Evolutionary conservation across 257 asterid genomes (phyloP), one percentile per base, ranked within the genome.

Genomic region (Anisodus tanguticus): DNA sequence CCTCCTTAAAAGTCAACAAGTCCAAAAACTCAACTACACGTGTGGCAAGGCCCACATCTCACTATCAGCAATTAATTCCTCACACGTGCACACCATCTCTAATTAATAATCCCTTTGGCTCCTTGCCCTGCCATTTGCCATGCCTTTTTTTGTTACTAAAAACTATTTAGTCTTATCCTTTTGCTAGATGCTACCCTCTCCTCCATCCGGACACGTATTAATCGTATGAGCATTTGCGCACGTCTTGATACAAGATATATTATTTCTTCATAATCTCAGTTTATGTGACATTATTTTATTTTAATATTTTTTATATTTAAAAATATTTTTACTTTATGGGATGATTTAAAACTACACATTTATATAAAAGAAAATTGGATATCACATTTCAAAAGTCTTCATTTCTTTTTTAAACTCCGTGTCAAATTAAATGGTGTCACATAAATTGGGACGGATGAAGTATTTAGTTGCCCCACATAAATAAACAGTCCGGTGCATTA

Each of bases 21-120:
- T 55, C 59, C 57, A 49, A 26, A 72, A 83, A 63, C 82, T 83
- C 62, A 86, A 45, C 84, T 74, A 83, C 93, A 89, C 93, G 94
- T 86, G 91, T 88, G 93, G 90, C 11, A 8, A 81, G 96, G 88
- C 91, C 92, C 92, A 85, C 89, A 59, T 82, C 8, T 83, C 85
- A 22, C 84, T 3, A 81, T 88, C 87, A 60, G 57, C 88, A 85
- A 87, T 87, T 81, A 86, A 71, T 86, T 8, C 59, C 81, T 17
- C 91, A 85, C 92, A 88, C 93, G 92, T 86, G 35, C 35, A 31
- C 35, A 31, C 35, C 35, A 31, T 31, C 35, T 31, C 35, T 31
- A 31, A 31, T 31, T 31, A 31, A 31, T 31, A 31, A 1, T n/a
- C 26, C 26, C 26, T 22, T 22, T 22, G 26, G 26, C 26, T 31